Conservation (phyloP, 1,284 basidiomycete species). For the Phaffia rhodozyma region DNA sequence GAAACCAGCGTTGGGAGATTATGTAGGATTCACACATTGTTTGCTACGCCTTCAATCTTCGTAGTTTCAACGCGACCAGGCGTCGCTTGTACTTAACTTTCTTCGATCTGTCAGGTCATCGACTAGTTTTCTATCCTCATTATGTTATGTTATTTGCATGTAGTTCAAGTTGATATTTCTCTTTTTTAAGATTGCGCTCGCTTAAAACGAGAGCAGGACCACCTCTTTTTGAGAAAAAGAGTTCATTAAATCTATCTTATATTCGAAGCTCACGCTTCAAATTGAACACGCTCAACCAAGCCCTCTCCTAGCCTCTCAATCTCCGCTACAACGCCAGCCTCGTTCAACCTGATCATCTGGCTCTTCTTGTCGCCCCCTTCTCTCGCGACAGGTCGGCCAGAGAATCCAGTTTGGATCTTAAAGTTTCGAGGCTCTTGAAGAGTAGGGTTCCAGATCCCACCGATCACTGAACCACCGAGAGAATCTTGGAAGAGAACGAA, state of each 20-base stretch:
- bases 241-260: too few species aligned
- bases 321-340: slow-evolving; percentile 56
- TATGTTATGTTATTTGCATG: too few species aligned
- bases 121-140: too few species aligned
- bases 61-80: too few species aligned
- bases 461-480: slow-evolving; percentile 66
- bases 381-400: slow-evolving; percentile 43
- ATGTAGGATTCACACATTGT: slow-evolving; percentile 6
- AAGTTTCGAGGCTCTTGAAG: slow-evolving; percentile 46
- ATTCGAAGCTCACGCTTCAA: not conserved
- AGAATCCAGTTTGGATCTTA: slow-evolving; percentile 73
- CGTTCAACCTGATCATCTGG: slow-evolving; percentile 59
- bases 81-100: too few species aligned
- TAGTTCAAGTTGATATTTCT: too few species aligned
- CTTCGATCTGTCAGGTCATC: too few species aligned
- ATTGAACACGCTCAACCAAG: slow-evolving; percentile 45
- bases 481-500: slow-evolving; percentile 76
- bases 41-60: too few species aligned
- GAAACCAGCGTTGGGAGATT: slow-evolving; percentile 26
- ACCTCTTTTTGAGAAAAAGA: too few species aligned
- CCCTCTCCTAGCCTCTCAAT: slow-evolving; percentile 66
- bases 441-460: slow-evolving; percentile 72
- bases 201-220: too few species aligned
- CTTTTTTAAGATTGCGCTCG: too few species aligned
- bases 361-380: slow-evolving; percentile 32